phyloP scores from a whole-genome alignment of 1,284 basidiomycete genomes.

The Rhodotorula mucilaginosa region DNA sequence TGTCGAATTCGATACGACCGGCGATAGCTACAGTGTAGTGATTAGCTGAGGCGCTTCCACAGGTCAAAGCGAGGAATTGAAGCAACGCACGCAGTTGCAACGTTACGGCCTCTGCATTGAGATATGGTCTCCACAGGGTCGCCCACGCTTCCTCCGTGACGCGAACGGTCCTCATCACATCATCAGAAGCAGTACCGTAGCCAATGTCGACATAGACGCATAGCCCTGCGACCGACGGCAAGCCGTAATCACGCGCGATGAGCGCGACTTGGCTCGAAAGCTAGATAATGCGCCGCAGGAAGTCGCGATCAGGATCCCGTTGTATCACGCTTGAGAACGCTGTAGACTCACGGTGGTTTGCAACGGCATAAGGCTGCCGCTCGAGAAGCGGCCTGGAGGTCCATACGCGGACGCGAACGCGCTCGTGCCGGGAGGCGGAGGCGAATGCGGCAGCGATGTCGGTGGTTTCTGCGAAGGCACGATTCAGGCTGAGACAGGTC shows the following conservation, averaged over 20 bases:
- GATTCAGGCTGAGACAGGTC: fast-evolving
- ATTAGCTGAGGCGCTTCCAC: not conserved
- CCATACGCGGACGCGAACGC: slow-evolving; percentile 36
- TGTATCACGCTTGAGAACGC: no score
- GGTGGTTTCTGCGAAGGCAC: slow-evolving; percentile 15
- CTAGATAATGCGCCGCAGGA: slow-evolving; percentile 7
- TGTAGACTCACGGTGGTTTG: slow-evolving; percentile 25
- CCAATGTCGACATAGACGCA: slow-evolving; percentile 34
- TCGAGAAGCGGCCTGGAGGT: slow-evolving; percentile 23
- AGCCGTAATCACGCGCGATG: slow-evolving; percentile 39
- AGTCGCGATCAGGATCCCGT: no score
- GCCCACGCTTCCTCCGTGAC: slow-evolving; percentile 21
- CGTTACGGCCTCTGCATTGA: not conserved
- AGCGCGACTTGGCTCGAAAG: slow-evolving; percentile 36
- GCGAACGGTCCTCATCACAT: slow-evolving; percentile 14
- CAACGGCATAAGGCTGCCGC: slow-evolving; percentile 35
- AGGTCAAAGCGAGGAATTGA: not conserved
- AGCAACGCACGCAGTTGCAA: slow-evolving; percentile 11
- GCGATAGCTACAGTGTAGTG: slow-evolving; percentile 29
- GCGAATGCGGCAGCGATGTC: slow-evolving; percentile 30
- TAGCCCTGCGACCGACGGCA: slow-evolving; percentile 35
- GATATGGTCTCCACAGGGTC: slow-evolving; percentile 13
- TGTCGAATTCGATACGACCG: slow-evolving; percentile 39
- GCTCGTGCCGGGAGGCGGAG: slow-evolving; percentile 28
- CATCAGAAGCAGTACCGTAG: not conserved